Base-by-base conservation (phyloP, 768 basidiomycete species). In the Chiua virens region DNA sequence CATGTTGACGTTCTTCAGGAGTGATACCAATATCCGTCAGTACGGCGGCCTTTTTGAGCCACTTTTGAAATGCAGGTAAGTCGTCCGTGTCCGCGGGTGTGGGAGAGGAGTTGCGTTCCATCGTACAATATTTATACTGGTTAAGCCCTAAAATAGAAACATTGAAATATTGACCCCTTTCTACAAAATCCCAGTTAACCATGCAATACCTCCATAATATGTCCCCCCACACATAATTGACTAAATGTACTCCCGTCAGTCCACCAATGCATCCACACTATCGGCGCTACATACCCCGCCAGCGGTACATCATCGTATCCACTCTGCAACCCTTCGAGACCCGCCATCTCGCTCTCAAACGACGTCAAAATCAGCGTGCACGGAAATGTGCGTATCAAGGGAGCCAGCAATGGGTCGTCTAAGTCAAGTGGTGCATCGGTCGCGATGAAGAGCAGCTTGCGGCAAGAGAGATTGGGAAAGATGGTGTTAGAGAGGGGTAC, bases 221-320 rank as follows among this genome's bases (percentile, higher is more conserved):
- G 51, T 27, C 84, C 50, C 74, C 70, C n/a, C n/a, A n/a, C 18
- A 87, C 78, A 55, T 83, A n/a, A 92, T 47, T 73, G 69, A 63
- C 86, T 87, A 57, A 89, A 92, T 27, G 90, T 91, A 59, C 88
- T 90, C 49, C 79, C 78, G 47, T 81, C 78, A 13, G 89, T 92
- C 2, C 25, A 27, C 25, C 25, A 27, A 27, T 8, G 25, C 25
- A 27, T 27, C 25, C 8, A 27, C 25, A 27, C 25, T 4, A 89
- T 79, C 2, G 88, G 86, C 21, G 79, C 59, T 11, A 88, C 51
- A 56, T 81, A 79, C n/a, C 54, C 58, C 18, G 61, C 73, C 56
- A 89, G 62, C 28, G 47, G 59, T 23, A 79, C 63, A 3, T 77
- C 77, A 56, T 87, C 86, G 36, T 77, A 65, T 6, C 57, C 69